These are phyloP conservation scores for Paecilomyces sp. DNA, from an alignment of 2,329 filamentous ascomycete species.

Conservation along the genomic window DNA sequence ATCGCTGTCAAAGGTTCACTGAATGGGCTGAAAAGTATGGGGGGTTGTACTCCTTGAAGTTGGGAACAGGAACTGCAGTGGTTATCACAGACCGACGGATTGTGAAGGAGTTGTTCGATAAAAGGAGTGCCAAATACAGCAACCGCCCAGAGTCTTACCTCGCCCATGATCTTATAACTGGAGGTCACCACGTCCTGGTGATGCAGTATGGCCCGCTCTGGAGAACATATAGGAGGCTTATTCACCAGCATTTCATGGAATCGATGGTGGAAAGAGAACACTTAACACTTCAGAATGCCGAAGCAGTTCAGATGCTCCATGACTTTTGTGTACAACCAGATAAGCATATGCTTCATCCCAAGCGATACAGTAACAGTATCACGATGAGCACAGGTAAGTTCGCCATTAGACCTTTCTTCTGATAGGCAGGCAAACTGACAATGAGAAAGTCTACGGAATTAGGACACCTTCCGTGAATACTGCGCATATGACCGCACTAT, in stretches of 20 bases:
- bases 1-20: slow-evolving; percentile 25
- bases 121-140: slow-evolving; percentile 38
- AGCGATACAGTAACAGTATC: slow-evolving; percentile 44
- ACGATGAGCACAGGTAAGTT: slow-evolving; percentile 34
- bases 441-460: slow-evolving; percentile 25
- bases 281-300: slow-evolving; percentile 38
- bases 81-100: slow-evolving; percentile 35
- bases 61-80: slow-evolving; percentile 33
- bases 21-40: slow-evolving; percentile 40
- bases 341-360: slow-evolving; percentile 41
- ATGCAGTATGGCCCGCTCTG: slow-evolving; percentile 43
- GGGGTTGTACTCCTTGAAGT: slow-evolving; percentile 37
- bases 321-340: slow-evolving; percentile 38
- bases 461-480: slow-evolving; percentile 24
- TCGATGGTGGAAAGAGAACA: slow-evolving; percentile 38
- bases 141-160: slow-evolving; percentile 38
- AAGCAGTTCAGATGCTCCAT: slow-evolving; percentile 41
- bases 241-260: slow-evolving; percentile 43
- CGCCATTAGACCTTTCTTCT: neutral
- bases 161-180: slow-evolving; percentile 35
- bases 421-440: neutral
- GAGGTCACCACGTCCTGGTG: slow-evolving; percentile 41
- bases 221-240: slow-evolving; percentile 39
- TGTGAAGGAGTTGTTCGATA: slow-evolving; percentile 40
- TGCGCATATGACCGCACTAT: slow-evolving; percentile 31